A percentile compares a stretch with the other conserved stretches of the same genome.
Evolutionary conservation across 2,329 filamentous ascomycete genomes (phyloP).

Genomic region (Rhynchosporium graminicola): DNA sequence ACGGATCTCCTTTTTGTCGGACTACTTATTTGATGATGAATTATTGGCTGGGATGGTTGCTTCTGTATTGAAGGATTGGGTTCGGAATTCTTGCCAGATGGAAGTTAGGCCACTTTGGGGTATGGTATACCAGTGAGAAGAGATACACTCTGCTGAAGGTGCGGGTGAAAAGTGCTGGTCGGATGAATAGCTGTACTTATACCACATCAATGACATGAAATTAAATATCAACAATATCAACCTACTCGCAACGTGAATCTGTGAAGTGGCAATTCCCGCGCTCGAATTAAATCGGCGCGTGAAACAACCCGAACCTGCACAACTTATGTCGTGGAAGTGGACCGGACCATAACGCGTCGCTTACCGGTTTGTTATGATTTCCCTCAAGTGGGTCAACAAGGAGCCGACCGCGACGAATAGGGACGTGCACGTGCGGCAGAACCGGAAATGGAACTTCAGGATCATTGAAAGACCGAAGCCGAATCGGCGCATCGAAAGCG

Average conservation of each 20-base stretch:
- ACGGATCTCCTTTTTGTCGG: slow-evolving; percentile 26
- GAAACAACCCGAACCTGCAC: not conserved
- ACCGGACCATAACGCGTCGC: slow-evolving; percentile 16
- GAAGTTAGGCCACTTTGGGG: slow-evolving; percentile 15
- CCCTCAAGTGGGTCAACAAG: slow-evolving; percentile 14
- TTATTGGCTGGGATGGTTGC: slow-evolving; percentile 15
- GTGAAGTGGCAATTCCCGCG: no score
- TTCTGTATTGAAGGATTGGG: slow-evolving; percentile 14
- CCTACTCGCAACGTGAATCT: no score
- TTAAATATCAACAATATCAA: not conserved
- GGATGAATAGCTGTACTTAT: slow-evolving; percentile 29
- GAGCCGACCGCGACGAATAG: not conserved
- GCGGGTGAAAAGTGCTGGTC: slow-evolving; percentile 8
- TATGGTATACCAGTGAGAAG: slow-evolving; percentile 9
- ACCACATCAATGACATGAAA: slow-evolving; percentile 30
- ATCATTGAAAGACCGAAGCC: not conserved
- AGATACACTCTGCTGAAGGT: not conserved
- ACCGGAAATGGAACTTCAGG: no score
- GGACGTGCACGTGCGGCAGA: not conserved
- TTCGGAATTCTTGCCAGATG: slow-evolving; percentile 19
- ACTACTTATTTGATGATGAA: slow-evolving; percentile 22
- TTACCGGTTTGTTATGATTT: slow-evolving; percentile 23
- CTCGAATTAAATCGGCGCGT: no score
- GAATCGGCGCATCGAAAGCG: not conserved
- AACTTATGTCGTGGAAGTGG: not conserved